Conservation (phyloP, 2,329 filamentous ascomycete species). For the Trichoderma sp. region DNA sequence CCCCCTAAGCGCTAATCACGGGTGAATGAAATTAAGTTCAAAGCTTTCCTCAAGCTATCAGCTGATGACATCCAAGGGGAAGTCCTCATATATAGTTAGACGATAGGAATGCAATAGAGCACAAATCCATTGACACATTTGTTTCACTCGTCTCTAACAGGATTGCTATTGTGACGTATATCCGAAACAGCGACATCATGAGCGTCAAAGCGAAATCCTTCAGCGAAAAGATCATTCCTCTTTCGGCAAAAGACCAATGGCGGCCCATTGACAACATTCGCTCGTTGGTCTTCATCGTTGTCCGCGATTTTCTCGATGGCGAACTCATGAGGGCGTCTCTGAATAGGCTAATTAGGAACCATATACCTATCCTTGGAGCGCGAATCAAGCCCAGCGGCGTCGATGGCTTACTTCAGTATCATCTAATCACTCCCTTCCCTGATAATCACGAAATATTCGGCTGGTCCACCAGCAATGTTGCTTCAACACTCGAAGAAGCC, state of each 20-base stretch:
- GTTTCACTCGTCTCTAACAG: neutral
- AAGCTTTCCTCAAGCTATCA: neutral
- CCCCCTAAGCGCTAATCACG: slow-evolving; percentile 7
- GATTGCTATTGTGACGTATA: neutral
- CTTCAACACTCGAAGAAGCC: neutral
- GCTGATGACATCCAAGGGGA: neutral
- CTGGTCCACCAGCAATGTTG: slow-evolving; percentile 18
- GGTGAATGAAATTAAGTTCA: neutral
- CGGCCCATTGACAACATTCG: slow-evolving; percentile 22
- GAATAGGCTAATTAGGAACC: slow-evolving; percentile 21
- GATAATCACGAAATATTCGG: slow-evolving; percentile 17
- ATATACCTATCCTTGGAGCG: slow-evolving; percentile 23
- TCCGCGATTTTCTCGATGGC: slow-evolving; percentile 18
- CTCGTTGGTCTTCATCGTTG: slow-evolving; percentile 21
- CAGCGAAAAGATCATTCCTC: slow-evolving; percentile 15
- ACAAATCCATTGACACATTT: too few species aligned
- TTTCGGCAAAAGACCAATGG: slow-evolving; percentile 20
- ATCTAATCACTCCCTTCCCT: slow-evolving; percentile 9
- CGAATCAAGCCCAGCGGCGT: slow-evolving; percentile 11
- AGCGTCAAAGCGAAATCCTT: neutral
- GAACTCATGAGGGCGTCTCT: slow-evolving; percentile 16
- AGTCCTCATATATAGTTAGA: neutral
- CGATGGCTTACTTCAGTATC: slow-evolving; percentile 19
- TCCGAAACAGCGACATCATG: neutral
- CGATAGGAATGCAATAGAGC: neutral